Conservation (phyloP, 2,329 filamentous ascomycete species). For the Lasiodiplodia sp. region DNA sequence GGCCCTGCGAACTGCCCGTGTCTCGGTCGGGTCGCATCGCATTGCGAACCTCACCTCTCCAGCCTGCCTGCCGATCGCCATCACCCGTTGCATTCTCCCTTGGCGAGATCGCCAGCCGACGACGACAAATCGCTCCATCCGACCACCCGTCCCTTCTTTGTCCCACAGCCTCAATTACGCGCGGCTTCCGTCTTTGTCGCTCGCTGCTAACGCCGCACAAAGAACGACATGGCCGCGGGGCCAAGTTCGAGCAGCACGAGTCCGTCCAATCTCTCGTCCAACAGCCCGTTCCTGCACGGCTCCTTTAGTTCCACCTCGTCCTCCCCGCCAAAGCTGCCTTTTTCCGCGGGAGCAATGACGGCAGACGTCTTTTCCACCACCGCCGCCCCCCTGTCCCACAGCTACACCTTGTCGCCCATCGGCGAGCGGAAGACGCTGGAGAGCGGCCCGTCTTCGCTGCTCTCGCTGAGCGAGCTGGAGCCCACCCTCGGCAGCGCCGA, state of each 20-base stretch:
- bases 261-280: slow-evolving; percentile 47
- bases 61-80: slow-evolving; percentile 11
- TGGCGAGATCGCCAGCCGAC: slow-evolving; percentile 1
- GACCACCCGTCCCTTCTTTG: slow-evolving; percentile 29
- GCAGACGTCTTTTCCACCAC: slow-evolving; percentile 49
- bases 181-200: slow-evolving; percentile 26
- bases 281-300: slow-evolving; percentile 48
- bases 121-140: neutral
- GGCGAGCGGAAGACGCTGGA: slow-evolving; percentile 51
- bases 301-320: slow-evolving; percentile 50
- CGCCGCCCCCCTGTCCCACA: slow-evolving; percentile 39
- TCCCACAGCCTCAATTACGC: slow-evolving; percentile 23
- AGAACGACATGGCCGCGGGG: slow-evolving; percentile 46
- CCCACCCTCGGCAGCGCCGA: slow-evolving; percentile 37
- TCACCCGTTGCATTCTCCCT: slow-evolving; percentile 21
- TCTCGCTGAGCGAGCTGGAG: slow-evolving; percentile 47
- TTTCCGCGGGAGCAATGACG: slow-evolving; percentile 47
- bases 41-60: slow-evolving; percentile 21
- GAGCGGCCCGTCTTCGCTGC: slow-evolving; percentile 44
- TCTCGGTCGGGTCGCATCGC: slow-evolving; percentile 30
- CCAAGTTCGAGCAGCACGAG: slow-evolving; percentile 52
- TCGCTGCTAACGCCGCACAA: slow-evolving; percentile 19
- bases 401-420: slow-evolving; percentile 50
- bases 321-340: slow-evolving; percentile 47
- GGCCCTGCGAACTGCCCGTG: slow-evolving; percentile 22